Conservation (phyloP, 768 basidiomycete species). For the Leccinum obscurum region DNA sequence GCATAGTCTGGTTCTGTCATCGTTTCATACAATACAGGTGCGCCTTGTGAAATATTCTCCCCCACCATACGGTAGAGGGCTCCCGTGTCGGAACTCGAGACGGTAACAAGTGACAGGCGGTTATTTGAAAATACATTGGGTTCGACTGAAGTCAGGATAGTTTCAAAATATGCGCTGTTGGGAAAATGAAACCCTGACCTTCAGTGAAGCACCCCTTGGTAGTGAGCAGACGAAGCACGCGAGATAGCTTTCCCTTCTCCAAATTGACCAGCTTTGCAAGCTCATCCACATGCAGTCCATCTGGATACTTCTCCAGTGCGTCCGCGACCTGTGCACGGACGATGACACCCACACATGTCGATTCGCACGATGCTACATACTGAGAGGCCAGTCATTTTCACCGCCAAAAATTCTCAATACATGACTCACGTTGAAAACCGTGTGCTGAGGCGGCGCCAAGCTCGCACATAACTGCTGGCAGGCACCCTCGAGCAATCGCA, state of each 20-base stretch:
- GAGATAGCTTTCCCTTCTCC: conserved; percentile 30
- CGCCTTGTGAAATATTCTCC: conserved; percentile 15
- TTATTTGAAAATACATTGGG: conserved; percentile 34
- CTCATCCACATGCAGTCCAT: conserved; percentile 29
- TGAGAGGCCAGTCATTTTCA: not conserved
- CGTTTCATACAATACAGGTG: conserved; percentile 23
- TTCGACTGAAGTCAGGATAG: conserved; percentile 16
- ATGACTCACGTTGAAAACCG: conserved; percentile 24
- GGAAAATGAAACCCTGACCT: not conserved
- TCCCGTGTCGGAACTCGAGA: conserved; percentile 11
- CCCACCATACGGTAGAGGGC: conserved; percentile 10
- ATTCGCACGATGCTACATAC: conserved; percentile 26
- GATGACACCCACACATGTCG: conserved; percentile 18
- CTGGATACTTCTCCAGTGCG: conserved; percentile 21
- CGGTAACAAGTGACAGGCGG: conserved; percentile 32
- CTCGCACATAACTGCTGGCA: conserved; percentile 29
- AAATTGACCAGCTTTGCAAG: conserved; percentile 25
- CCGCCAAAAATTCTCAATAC: not conserved
- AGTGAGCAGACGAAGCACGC: conserved; percentile 32
- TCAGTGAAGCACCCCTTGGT: conserved; percentile 22
- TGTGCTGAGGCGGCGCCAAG: conserved; percentile 30
- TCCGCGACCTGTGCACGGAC: not conserved
- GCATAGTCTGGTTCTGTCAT: conserved; percentile 28
- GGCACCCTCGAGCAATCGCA: conserved; percentile 27
- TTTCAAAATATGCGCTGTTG: not conserved